A percentile compares a stretch with the other conserved stretches of the same genome.
phyloP scores from a whole-genome alignment of 2,329 filamentous ascomycete species.

The Neodidymelliopsis sp. region DNA sequence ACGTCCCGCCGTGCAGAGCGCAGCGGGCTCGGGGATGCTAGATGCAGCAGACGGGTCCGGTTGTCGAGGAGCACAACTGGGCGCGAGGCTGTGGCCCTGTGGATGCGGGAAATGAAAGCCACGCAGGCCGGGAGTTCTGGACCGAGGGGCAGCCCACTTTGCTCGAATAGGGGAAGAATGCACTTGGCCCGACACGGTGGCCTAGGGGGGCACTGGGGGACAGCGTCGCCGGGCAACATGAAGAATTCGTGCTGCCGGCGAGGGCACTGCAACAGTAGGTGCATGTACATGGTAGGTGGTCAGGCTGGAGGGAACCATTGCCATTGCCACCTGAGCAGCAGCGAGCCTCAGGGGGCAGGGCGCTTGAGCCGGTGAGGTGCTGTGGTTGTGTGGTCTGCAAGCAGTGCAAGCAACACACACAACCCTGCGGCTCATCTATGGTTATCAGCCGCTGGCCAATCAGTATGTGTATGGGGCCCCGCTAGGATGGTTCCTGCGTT shows the following conservation, averaged over 20 bases:
- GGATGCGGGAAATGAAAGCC: constrained; percentile 43
- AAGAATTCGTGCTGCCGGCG: constrained; percentile 12
- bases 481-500: constrained; percentile 34
- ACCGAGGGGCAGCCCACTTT: constrained; percentile 22
- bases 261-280: constrained; percentile 13
- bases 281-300: not conserved
- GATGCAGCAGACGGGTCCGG: constrained; percentile 28
- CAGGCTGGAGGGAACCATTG: not conserved
- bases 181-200: constrained; percentile 10
- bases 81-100: constrained; percentile 36
- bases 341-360: constrained; percentile 31
- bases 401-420: constrained; percentile 15
- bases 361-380: constrained; percentile 28
- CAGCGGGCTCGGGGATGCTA: constrained; percentile 15
- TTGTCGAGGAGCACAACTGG: constrained; percentile 35
- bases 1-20: constrained; percentile 20
- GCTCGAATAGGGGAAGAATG: constrained; percentile 23
- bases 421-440: constrained; percentile 29
- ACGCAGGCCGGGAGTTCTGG: constrained; percentile 30
- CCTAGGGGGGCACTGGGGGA: constrained; percentile 7
- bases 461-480: constrained; percentile 1
- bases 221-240: constrained; percentile 15
- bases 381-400: constrained; percentile 23
- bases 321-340: constrained; percentile 3
- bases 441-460: constrained; percentile 29